Conservation (phyloP, 306 rosid genomes). For the Astragalus membranaceus region DNA sequence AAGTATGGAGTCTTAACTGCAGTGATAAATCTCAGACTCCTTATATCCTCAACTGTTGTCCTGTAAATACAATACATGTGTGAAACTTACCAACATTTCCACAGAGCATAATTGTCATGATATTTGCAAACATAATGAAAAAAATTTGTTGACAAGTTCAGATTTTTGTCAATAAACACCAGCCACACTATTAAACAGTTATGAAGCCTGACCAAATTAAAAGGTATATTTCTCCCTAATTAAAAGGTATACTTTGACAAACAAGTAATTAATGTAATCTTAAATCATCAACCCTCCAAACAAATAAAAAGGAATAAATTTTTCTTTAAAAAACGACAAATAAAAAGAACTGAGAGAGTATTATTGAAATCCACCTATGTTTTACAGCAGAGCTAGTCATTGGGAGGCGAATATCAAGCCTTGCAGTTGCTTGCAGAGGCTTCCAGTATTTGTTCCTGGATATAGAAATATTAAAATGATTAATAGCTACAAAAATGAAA, state of each 20-base stretch:
- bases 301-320: too few relatives aligned
- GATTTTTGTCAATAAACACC: not conserved
- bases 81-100: conserved; percentile 14
- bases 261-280: too few relatives aligned
- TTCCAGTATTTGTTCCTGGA: conserved; percentile 45
- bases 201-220: too few relatives aligned
- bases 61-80: conserved; percentile 31
- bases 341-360: too few relatives aligned
- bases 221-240: too few relatives aligned
- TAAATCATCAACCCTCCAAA: too few relatives aligned
- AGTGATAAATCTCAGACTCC: conserved; percentile 60
- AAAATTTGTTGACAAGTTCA: not conserved
- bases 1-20: conserved; percentile 85
- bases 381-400: conserved; percentile 52
- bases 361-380: conserved; percentile 37
- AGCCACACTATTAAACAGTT: too few relatives aligned
- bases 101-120: not conserved
- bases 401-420: conserved; percentile 44
- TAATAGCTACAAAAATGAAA: not conserved
- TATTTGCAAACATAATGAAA: not conserved
- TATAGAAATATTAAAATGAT: not conserved
- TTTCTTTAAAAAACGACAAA: too few relatives aligned
- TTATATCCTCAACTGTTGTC: conserved; percentile 56
- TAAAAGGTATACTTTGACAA: too few relatives aligned
- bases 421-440: conserved; percentile 42